A percentile compares a stretch with the other conserved stretches of the same genome.
Conservation (phyloP, 805 yeast species). For the Starmerella floricola region DNA sequence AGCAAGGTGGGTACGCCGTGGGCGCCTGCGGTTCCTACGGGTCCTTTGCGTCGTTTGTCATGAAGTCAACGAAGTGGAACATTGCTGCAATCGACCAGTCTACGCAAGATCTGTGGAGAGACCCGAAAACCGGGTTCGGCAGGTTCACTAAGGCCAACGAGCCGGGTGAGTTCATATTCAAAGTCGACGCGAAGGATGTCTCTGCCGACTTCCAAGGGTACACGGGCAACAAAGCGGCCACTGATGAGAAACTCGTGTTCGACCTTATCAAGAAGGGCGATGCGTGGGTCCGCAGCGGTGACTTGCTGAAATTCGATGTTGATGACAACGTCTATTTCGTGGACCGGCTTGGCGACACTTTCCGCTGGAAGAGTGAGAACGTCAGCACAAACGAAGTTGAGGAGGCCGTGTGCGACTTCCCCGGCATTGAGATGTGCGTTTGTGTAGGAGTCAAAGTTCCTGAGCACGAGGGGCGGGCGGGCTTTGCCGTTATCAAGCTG, state of each 20-base stretch:
- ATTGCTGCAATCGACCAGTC: constrained; percentile 72
- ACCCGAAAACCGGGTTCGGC: constrained; percentile 53
- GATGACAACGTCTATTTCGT: constrained; percentile 68
- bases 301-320: constrained; percentile 56
- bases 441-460: constrained; percentile 85
- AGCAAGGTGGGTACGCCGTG: constrained; percentile 63
- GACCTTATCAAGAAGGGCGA: constrained; percentile 77
- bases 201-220: constrained; percentile 81
- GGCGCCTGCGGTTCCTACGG: constrained; percentile 87
- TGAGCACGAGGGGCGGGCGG: constrained; percentile 88
- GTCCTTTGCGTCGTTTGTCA: constrained; percentile 30
- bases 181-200: constrained; percentile 50
- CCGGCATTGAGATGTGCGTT: constrained; percentile 42
- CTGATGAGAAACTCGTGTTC: constrained; percentile 58
- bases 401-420: constrained; percentile 37
- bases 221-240: constrained; percentile 64
- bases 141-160: constrained; percentile 42
- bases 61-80: constrained; percentile 39
- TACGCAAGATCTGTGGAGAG: constrained; percentile 56
- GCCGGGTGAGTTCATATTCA: constrained; percentile 83
- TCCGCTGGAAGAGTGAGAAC: constrained; percentile 93
- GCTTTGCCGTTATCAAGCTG: constrained; percentile 67
- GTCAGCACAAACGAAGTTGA: constrained; percentile 92
- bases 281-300: constrained; percentile 85
- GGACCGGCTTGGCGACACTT: constrained; percentile 89